Base-by-base conservation (phyloP, 2,329 filamentous ascomycete genomes). In the Monosporascus ibericus region DNA sequence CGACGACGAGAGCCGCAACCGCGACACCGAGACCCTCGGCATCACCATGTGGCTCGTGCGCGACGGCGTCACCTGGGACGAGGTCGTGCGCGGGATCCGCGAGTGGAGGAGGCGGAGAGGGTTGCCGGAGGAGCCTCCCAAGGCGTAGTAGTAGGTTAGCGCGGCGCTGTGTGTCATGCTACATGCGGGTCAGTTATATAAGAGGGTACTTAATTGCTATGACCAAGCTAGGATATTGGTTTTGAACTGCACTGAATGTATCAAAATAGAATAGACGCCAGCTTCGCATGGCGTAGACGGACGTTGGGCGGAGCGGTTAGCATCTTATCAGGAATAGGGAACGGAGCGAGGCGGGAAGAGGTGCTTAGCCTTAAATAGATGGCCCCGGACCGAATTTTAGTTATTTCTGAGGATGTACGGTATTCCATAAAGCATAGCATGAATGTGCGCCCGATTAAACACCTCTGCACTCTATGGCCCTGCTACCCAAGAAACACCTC, bases 1-100 rank as follows among this genome's bases (percentile, higher is more conserved):
- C 60, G 92, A 97, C 62, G 92, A 97, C 62, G 92, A 97, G 79
- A 77, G 79, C 49, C 75, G 92, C 55, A 97, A 97, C 65, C 77
- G 82, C 53, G 91, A 96, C 65, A 92, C 95, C 1, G 83, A 86
- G 72, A 73, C 66, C 25, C 64, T 96, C 48, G 92, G 92, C 0
- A 87, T 95, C 3, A 88, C 87, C 0, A 95, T 97, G 82, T 84
- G 84, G 65, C 72, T 96, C 48, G 86, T 97, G 0, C 74, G 81
- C 52, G 86, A 95, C 66, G 92, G 92, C 0, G 83, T 96, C 50
- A 85, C 80, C 2, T 86, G 83, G 72, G 76, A 76, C 1, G 91
- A 94, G 73, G 73, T 96, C 20, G 91, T 95, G 70, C 79, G 77
- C 53, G 92, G 92, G 0, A 82, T 97, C 5, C 77, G 76, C 65